A percentile compares a stretch with the other conserved stretches of the same genome.
Conservation (phyloP, 257 asterid genomes). For the Gynochthodes officinalis region DNA sequence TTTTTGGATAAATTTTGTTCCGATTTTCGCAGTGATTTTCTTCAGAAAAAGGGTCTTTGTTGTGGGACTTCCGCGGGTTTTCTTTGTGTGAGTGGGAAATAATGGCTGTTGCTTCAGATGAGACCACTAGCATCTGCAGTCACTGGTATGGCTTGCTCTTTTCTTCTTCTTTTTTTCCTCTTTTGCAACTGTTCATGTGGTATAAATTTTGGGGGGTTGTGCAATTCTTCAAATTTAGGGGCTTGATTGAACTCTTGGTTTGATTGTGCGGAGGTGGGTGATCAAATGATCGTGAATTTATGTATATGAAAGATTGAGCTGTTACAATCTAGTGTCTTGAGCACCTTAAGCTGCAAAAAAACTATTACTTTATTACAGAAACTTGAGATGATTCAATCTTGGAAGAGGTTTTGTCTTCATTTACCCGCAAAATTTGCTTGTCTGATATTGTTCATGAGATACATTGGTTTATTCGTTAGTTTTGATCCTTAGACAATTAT, state of each 20-base stretch:
- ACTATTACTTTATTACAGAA: not conserved
- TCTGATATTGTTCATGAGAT: no score
- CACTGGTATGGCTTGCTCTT: conserved; percentile 52
- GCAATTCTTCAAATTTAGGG: not conserved
- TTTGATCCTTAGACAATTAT: no score
- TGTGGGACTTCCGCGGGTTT: not conserved
- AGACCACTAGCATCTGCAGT: conserved; percentile 61
- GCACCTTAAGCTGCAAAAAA: not conserved
- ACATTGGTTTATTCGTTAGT: no score
- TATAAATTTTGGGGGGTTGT: not conserved
- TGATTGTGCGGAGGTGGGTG: not conserved
- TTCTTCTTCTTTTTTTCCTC: not conserved
- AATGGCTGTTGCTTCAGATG: conserved; percentile 76
- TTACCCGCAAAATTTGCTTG: no score
- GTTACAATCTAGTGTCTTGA: not conserved
- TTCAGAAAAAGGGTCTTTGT: not conserved
- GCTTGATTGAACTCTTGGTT: not conserved
- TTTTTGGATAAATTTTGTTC: conserved; percentile 1
- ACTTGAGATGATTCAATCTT: not conserved
- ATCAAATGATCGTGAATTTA: not conserved
- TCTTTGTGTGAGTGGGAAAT: conserved; percentile 18
- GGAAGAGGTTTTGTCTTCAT: not conserved
- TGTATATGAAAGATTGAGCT: not conserved
- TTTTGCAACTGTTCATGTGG: not conserved
- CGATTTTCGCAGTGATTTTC: conserved; percentile 1